Evolutionary conservation across 2,329 filamentous ascomycete genomes (phyloP).

Genomic region (Ceratocystis papillata): DNA sequence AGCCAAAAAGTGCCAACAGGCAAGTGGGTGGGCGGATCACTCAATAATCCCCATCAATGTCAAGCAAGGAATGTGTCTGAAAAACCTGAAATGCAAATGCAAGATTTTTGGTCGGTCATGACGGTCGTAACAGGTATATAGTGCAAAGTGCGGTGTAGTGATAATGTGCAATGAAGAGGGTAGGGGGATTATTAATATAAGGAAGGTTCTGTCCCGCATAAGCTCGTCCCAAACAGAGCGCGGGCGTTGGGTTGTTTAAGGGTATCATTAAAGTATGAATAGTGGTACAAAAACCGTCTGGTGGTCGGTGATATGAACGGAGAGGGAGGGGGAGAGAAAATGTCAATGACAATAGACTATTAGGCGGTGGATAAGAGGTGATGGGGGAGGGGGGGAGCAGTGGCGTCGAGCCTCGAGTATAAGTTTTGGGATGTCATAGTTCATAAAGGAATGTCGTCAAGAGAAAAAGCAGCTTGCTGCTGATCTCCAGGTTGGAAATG

Average conservation of each 20-base stretch:
- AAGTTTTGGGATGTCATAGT: constrained; percentile 6
- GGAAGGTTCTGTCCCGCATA: constrained; percentile 22
- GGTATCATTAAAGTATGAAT: constrained; percentile 22
- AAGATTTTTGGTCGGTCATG: constrained; percentile 25
- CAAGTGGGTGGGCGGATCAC: not conserved
- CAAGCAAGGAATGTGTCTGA: constrained; percentile 24
- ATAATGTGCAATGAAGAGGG: constrained; percentile 12
- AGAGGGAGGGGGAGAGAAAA: not conserved
- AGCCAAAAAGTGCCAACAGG: constrained; percentile 6
- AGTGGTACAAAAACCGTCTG: constrained; percentile 19
- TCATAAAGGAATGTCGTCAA: constrained; percentile 21
- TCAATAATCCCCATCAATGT: constrained; percentile 8
- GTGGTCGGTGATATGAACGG: not conserved
- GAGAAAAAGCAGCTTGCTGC: constrained; percentile 14
- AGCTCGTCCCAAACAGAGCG: constrained; percentile 15
- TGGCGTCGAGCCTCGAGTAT: constrained; percentile 22
- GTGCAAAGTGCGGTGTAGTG: constrained; percentile 13
- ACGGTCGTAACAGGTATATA: constrained; percentile 24
- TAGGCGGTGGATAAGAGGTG: not conserved
- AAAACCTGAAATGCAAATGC: constrained; percentile 23
- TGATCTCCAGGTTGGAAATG: constrained; percentile 10
- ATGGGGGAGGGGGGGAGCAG: constrained; percentile 1
- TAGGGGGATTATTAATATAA: constrained; percentile 4
- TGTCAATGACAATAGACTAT: not conserved
- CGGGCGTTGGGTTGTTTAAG: constrained; percentile 19